phyloP scores from a whole-genome alignment of 164 flowering plant genomes.

The Magnolia kwangsiensis region DNA sequence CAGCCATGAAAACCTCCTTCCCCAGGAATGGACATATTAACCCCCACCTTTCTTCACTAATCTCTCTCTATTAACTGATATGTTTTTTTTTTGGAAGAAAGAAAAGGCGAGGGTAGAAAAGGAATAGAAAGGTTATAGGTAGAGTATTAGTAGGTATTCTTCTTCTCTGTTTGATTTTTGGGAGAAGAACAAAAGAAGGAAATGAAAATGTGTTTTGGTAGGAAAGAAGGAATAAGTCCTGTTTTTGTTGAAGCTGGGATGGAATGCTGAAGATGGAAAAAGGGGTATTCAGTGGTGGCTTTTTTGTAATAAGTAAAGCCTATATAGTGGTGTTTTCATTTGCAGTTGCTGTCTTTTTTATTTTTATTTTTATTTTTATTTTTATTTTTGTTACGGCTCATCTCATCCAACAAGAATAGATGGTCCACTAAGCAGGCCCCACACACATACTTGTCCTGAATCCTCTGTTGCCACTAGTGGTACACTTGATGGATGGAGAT shows the following conservation, averaged over 20 bases:
- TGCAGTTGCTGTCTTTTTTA: no score
- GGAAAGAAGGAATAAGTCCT: background rate
- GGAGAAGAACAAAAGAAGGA: background rate
- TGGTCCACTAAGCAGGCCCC: background rate
- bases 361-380: no score
- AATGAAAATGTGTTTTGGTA: constrained; percentile 1
- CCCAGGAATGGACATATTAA: constrained; percentile 85
- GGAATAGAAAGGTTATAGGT: background rate
- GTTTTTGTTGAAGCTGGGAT: background rate
- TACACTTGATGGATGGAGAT: no score
- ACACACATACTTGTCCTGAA: no score
- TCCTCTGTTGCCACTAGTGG: no score
- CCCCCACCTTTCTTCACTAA: background rate
- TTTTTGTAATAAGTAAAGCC: background rate
- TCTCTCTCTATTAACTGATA: background rate
- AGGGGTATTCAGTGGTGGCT: background rate
- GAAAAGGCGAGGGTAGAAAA: background rate
- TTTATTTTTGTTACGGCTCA: no score
- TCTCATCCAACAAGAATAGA: background rate
- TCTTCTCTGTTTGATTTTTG: background rate
- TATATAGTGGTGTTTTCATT: background rate
- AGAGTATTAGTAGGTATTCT: background rate
- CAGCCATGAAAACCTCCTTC: constrained; percentile 51
- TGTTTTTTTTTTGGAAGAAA: background rate
- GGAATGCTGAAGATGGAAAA: background rate